Evolutionary conservation across 2,329 filamentous ascomycete genomes (phyloP), one percentile per base, ranked within the genome.

Genomic region (Arthrobotrys entomopaga): DNA sequence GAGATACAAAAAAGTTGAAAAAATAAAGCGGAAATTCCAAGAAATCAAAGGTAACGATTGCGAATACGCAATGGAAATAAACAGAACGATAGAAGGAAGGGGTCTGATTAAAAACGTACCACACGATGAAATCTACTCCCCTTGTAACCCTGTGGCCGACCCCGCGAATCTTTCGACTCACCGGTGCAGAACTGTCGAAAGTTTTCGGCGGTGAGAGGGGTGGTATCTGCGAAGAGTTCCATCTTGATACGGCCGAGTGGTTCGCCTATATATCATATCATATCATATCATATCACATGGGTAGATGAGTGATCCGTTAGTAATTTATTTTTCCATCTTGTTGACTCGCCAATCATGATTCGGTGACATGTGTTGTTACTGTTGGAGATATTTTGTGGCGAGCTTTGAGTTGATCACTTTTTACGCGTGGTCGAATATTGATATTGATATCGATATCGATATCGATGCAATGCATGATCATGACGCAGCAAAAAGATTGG

Each of bases 171-270:
- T 83, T 93, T 96, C 77, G 87, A 89, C 84, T 98, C 94, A 79
- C 95, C 95, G 0, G 94, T 98, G 83, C 93, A 97, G 83, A 97
- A 97, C 80, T 96, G 92, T 53, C 93, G 91, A 82, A 99, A 98
- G 84, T 98, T 98, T 82, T 98, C 95, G 29, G 93, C 92, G 7
- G 95, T 98, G 79, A 89, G 90, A 76, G 93, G 93, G 0, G 92
- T 91, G 20, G 90, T 85, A 82, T 96, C 87, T 75, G 89, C 88
- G 85, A 95, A 97, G 75, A 99, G 88, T 82, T 97, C 92, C 81
- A 97, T 93, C 77, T 91, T 93, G 80, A 97, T 88, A 69, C 93
- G 89, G 76, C 93, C 93, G 15, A 97, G 87, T 1, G 91, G 89
- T 80, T 96, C 91, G 75, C 93, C 93, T 95, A 77, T 11, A n/a